A percentile compares a stretch with the other conserved stretches of the same genome.
Evolutionary conservation across 1,139 yeast genomes (phyloP).

Genomic region (Lodderomyces orthopsilosis): DNA sequence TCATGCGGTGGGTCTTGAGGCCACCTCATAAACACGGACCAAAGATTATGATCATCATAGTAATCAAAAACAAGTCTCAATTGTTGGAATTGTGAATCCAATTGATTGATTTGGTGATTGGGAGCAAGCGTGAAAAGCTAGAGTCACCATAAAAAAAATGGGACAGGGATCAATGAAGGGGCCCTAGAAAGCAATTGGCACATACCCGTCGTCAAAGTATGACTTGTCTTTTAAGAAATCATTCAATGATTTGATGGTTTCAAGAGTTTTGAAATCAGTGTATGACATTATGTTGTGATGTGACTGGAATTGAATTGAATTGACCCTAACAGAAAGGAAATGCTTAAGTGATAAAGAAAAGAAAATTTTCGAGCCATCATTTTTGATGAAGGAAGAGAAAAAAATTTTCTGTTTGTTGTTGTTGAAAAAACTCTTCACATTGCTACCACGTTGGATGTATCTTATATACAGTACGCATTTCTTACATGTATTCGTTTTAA

Average conservation of each 20-base stretch:
- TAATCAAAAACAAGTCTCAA: not conserved
- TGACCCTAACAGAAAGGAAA: not conserved
- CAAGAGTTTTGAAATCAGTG: constrained; percentile 76
- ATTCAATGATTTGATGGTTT: constrained; percentile 83
- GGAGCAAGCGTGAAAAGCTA: not conserved
- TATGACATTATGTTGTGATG: constrained; percentile 51
- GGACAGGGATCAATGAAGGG: not conserved
- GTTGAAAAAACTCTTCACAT: not conserved
- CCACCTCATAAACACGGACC: constrained; percentile 98
- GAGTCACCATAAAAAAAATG: too few relatives aligned
- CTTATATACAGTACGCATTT: not conserved
- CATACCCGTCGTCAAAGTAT: constrained; percentile 86
- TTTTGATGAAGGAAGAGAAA: not conserved
- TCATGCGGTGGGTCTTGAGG: constrained; percentile 91
- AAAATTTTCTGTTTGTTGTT: not conserved
- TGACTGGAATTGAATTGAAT: not conserved
- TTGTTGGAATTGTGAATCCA: not conserved
- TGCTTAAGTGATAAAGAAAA: constrained; percentile 2
- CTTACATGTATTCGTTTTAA: too few relatives aligned
- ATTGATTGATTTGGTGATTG: constrained; percentile 1
- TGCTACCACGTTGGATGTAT: not conserved
- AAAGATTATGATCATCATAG: constrained; percentile 71
- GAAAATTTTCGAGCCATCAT: constrained; percentile 1
- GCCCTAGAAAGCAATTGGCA: constrained; percentile 14
- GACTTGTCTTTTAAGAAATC: constrained; percentile 87